phyloP scores from a whole-genome alignment of 2,329 filamentous ascomycete species.

The Sordariomycetes sp. region DNA sequence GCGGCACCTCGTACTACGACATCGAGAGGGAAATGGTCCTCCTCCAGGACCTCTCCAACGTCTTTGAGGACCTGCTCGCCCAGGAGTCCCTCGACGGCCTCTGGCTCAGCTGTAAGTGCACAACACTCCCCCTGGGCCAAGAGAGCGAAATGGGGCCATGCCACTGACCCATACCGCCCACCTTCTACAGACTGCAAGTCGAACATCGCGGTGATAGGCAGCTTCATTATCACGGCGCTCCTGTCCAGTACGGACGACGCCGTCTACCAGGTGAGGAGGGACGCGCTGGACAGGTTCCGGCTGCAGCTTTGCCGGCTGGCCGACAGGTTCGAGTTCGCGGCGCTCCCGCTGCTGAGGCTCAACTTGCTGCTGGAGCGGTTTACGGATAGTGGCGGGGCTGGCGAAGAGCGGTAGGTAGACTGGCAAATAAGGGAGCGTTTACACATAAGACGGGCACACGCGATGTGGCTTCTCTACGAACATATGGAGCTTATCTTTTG shows the following conservation, averaged over 20 bases:
- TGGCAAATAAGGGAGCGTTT: not conserved
- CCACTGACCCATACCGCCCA: not conserved
- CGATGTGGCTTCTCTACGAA: no score
- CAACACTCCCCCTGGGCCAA: not conserved
- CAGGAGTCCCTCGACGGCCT: not conserved
- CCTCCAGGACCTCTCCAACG: not conserved
- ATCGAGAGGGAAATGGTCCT: not conserved
- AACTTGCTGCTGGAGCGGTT: not conserved
- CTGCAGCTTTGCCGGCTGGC: not conserved
- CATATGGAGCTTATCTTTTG: no score
- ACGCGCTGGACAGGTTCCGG: not conserved
- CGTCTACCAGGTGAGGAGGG: not conserved
- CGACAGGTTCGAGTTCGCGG: not conserved
- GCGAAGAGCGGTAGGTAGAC: not conserved
- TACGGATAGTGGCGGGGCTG: not conserved
- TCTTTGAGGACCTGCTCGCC: not conserved
- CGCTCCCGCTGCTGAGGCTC: not conserved
- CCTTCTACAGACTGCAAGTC: not conserved
- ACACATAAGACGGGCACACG: no score
- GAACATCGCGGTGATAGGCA: not conserved
- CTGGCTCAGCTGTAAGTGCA: not conserved
- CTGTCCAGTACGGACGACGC: not conserved
- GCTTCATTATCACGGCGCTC: not conserved
- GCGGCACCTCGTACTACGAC: not conserved
- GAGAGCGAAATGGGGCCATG: not conserved